Base-by-base conservation (phyloP, 2,329 filamentous ascomycete species). In the Xylaria sp. region DNA sequence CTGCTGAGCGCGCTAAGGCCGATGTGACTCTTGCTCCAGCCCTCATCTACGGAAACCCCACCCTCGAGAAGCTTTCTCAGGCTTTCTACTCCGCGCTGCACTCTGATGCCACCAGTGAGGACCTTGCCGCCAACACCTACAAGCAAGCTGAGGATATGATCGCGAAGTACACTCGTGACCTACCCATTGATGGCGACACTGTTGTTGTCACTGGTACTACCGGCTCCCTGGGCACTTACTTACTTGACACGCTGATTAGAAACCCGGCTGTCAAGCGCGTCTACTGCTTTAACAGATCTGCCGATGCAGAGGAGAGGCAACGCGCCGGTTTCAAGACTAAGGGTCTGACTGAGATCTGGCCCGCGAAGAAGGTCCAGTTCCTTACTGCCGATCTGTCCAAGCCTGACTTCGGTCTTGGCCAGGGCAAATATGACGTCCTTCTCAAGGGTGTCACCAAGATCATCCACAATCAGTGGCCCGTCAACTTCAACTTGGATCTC, bases 401-500 rank as follows among this genome's bases (percentile, higher is more conserved):
- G 36, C 77, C 81, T 0, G 74, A 80, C 10, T 79, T 90, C 0
- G 87, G 87, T 0, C 78, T 90, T 0, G 70, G 59, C 15, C 71
- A 79, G 6, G 74, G 76, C 6, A 78, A 77, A 4, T 80, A 83
- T 76, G 56, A 78, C 57, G 74, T 79, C 0, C 75, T 86, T 0
- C 75, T 82, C 4, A 69, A 75, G 10, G 74, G 81, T 3, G 80
- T 79, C 0, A 83, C 85, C 61, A 80, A 80, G 54, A 79, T 87
- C 28, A 82, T 86, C 46, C 72, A 88, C 78, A 87, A 85, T 70
- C 84, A 84, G 13, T 87, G 84, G 83, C 83, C 83, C 0, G 87
- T 88, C 77, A 86, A 86, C 76, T 85, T 83, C 72, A 86, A 84
- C 74, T 79, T 85, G 9, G 75, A 81, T 3, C 68, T 88, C 9